Evolutionary conservation across 176 grass and related monocot species (phyloP), one percentile per base, ranked within the genome.

Genomic region (Raddia guianensis): DNA sequence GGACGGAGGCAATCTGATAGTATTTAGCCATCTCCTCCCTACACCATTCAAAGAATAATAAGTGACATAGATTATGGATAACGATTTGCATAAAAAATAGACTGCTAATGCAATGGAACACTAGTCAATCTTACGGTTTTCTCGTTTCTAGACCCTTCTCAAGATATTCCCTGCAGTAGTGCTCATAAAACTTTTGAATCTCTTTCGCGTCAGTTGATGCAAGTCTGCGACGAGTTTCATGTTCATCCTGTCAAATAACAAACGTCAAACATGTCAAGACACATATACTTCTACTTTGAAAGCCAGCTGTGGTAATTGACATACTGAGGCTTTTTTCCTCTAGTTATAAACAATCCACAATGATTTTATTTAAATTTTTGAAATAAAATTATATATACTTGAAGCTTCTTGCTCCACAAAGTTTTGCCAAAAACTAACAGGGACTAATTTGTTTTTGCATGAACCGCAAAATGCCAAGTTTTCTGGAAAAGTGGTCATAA

Each of bases 11-110:
- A 84, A 80, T 91, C 68, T 95, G 84, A 84, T 86, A 99, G 51
- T 86, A 78, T 66, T 88, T 89, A 73, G 82, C 88, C 90, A 93
- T 91, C 75, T 95, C 92, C 40, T 91, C 92, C 66, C 96, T 99
- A 72, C 18, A 18, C 33, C 68, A 75, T 49, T 76, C 53, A 72
- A 75, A 45, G 37, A 44, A 81, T 11, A 66, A 7, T n/a, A 87
- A 57, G 73, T 85, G 61, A 70, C 21, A 68, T 44, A 72, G 53
- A 45, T 37, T 16, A 83, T 46, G 51, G 82, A 83, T 42, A 73
- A 60, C 43, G 73, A 43, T 19, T 20, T 72, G 20, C 20, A 68
- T 55, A 79, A 79, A 58, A 54, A 58, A 54, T 51, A 63, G 35
- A 33, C 69, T 51, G 40, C 21, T 14, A 54, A 52, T 73, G 53